Conservation (phyloP, 768 basidiomycete species). For the Rhodotorula sphaerocarpa region DNA sequence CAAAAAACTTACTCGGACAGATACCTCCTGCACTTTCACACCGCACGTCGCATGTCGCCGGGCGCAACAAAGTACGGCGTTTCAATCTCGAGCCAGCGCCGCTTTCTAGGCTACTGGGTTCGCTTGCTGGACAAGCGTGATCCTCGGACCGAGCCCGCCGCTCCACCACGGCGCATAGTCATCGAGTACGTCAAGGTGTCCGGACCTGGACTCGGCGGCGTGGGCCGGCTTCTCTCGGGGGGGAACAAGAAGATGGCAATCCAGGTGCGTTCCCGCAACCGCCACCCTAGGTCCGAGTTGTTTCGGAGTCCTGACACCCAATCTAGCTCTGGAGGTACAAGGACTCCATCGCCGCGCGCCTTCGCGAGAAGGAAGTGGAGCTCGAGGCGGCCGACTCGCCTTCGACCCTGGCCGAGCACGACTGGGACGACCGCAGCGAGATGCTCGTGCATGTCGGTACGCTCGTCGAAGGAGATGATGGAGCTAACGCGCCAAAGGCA, state of each 20-base stretch:
- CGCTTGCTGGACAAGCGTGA: constrained; percentile 27
- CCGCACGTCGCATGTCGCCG: constrained; percentile 14
- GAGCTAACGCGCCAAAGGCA: too few relatives aligned
- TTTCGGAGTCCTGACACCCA: too few relatives aligned
- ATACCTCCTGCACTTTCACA: constrained; percentile 28
- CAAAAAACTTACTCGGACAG: background rate
- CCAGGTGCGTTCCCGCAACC: constrained; percentile 11
- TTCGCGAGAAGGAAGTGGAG: constrained; percentile 56
- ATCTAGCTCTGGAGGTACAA: constrained; percentile 72
- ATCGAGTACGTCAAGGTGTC: constrained; percentile 40
- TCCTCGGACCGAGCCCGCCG: constrained; percentile 48
- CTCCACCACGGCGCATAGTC: constrained; percentile 26
- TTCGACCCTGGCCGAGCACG: constrained; percentile 3
- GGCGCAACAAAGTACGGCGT: constrained; percentile 16
- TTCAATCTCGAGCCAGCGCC: constrained; percentile 65
- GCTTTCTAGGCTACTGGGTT: constrained; percentile 68
- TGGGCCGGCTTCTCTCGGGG: constrained; percentile 38
- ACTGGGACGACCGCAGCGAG: constrained; percentile 30
- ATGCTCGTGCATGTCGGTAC: constrained; percentile 33
- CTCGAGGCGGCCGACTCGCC: background rate
- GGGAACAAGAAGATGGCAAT: constrained; percentile 23
- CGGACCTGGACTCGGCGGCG: constrained; percentile 35
- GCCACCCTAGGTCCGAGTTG: too few relatives aligned
- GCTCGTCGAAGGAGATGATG: constrained; percentile 3
- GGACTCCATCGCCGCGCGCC: constrained; percentile 56